These are phyloP conservation scores for Xylaria sp. DNA, from an alignment of 2,329 filamentous ascomycete genomes.

Conservation along the genomic window DNA sequence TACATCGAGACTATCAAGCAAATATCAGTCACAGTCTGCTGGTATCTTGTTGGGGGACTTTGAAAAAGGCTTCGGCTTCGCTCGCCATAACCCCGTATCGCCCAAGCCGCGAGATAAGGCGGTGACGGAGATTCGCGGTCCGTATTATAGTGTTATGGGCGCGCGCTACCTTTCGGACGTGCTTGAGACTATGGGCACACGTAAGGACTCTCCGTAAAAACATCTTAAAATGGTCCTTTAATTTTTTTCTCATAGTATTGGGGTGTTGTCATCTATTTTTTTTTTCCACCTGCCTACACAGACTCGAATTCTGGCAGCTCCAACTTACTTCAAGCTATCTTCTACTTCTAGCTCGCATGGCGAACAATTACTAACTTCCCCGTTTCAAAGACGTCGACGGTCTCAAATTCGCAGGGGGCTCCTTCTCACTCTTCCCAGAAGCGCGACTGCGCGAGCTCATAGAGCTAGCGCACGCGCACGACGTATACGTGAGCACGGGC, in stretches of 20 bases:
- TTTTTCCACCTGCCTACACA: not conserved
- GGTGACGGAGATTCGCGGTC: not conserved
- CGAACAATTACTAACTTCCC: not conserved
- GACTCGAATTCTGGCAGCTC: not conserved
- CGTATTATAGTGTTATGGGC: constrained; percentile 8
- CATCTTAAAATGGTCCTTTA: not conserved
- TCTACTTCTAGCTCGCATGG: not conserved
- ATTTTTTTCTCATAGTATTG: not conserved
- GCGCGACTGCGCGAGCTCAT: not conserved
- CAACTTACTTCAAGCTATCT: not conserved
- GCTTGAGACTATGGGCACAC: constrained; percentile 3
- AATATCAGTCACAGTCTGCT: not conserved
- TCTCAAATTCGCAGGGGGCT: not conserved
- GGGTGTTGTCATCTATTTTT: not conserved
- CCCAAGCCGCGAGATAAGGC: not conserved
- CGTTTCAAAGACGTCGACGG: not conserved
- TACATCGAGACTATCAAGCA: not conserved
- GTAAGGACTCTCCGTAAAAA: not conserved
- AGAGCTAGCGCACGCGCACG: not conserved
- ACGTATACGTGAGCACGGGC: not conserved
- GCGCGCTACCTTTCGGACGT: not conserved
- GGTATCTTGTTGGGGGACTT: not conserved
- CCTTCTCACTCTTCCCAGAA: not conserved
- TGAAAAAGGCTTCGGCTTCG: not conserved
- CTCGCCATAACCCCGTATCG: not conserved